Conservation (phyloP, 2,329 filamentous ascomycete genomes). For the Alternaria incomplexa region DNA sequence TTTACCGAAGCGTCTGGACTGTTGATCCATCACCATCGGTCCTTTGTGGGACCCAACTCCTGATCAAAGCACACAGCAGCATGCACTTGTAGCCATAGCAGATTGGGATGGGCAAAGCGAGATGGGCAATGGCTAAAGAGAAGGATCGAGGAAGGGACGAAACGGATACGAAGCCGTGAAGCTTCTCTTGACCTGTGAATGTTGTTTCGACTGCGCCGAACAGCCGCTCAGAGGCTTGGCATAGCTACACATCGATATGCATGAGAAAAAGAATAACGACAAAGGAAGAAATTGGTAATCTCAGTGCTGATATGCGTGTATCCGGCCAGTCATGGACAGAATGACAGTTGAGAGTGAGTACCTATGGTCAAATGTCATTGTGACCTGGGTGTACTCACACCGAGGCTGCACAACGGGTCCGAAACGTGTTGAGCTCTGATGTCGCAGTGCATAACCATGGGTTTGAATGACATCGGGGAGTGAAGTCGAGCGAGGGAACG, state of each 20-base stretch:
- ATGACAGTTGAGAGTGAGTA: not conserved
- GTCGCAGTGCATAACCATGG: too few species aligned
- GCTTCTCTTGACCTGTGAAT: conserved; percentile 1
- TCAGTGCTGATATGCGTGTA: not conserved
- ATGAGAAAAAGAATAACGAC: not conserved
- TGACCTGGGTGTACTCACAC: not conserved
- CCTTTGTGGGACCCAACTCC: not conserved
- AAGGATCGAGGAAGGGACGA: not conserved
- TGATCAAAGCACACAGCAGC: not conserved
- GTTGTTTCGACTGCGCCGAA: conserved; percentile 15
- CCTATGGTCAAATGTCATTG: not conserved
- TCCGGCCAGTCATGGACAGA: not conserved
- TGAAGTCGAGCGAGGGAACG: not conserved
- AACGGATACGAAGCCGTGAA: not conserved
- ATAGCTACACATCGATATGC: conserved; percentile 3
- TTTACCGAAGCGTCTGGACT: not conserved
- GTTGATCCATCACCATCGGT: not conserved
- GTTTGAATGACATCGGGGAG: not conserved
- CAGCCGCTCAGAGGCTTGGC: conserved; percentile 11
- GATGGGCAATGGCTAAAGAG: not conserved
- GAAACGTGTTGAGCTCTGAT: not conserved
- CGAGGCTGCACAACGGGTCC: not conserved
- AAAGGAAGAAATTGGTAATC: not conserved
- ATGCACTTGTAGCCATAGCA: not conserved
- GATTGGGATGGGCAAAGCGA: not conserved